Base-by-base conservation (phyloP, 306 rosid species). In the Oemleria cerasiformis region DNA sequence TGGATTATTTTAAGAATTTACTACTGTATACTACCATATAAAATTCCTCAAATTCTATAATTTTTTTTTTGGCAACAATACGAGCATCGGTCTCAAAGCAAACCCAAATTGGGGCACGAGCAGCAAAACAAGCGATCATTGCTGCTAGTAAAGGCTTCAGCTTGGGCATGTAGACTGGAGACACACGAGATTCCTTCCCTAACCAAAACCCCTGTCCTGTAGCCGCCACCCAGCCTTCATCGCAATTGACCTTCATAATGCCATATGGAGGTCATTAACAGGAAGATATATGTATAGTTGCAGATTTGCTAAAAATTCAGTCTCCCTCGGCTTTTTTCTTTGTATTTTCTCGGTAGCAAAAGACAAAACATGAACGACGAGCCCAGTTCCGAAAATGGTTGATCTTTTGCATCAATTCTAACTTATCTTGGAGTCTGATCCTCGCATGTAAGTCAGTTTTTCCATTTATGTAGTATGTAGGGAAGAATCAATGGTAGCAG, bases 381-480 rank as follows among this genome's bases (percentile, higher is more conserved):
- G 41, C 49, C 15, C 57, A 40, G n/a, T 64, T 75, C 73, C 51
- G 66, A 77, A 67, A 7, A 65, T 75, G 63, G 45, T 25, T 30
- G 84, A 81, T 81, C 77, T 91, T n/a, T 80, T 94, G 76, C 71
- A 57, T 61, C 87, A 85, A 51, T 85, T 91, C 70, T 88, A 94
- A 71, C 79, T 62, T n/a, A 84, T 86, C 59, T 82, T 94, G 65
- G 90, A 89, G 44, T 82, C 87, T 19, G 92, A 94, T 65, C 86
- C 90, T 59, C 72, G 76, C 44, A 88, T 94, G 98, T 94, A 83
- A 86, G 87, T 30, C 36, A 9, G 9, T 45, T 4, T 3, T 1
- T 49, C 4, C 12, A 11, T 49, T 15, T 44, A 19, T 30, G 7
- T 6, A 4, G 36, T 30, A 30, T 30, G 36, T 51, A 59, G 34